Evolutionary conservation across 169 alveolate genomes (phyloP), one percentile per base, ranked within the genome.

Genomic region (Eimeria nieschulzi): DNA sequence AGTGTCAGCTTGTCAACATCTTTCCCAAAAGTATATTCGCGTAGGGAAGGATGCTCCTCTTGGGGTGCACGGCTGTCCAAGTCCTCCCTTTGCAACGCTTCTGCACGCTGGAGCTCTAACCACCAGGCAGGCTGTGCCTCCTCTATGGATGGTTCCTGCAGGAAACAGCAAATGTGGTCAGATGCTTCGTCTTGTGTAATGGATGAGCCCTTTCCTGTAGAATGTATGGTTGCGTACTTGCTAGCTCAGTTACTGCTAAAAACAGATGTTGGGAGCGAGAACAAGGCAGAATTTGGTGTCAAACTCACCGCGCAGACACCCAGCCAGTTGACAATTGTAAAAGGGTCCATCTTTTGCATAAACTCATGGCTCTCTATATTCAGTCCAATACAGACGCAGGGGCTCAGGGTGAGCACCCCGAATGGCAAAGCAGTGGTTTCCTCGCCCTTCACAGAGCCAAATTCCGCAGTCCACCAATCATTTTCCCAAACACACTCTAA

Each of bases 111-210:
- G 19, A 82, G 78, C 46, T 82, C 90, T 54, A 82, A 5, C 90
- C 90, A 82, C 90, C 90, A 82, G 5, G 90, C 90, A 61, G 90
- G 90, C 33, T 82, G 90, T 39, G 90, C 90, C 76, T 82, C 90
- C 78, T 82, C 90, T 39, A 82, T 33, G 78, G 90, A 61, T 25
- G 90, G 90, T n/a, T 82, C 90, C 90, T 82, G 78, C 46, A 39
- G n/a, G 10, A 9, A 19, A 33, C 61, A 59, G n/a, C 68, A 0
- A 12, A 59, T 15, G 15, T 15, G 23, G n/a, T 59, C 23, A 19
- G 23, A 19, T 5, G 68, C n/a, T 12, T 59, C n/a, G 64, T 10
- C 68, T 12, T 1, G 23, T 59, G 68, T 15, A 59, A 59, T 59
- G 15, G 2, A 59, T 59, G 68, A 59, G 68, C 68, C 15, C 5